Conservation (phyloP, 2,329 filamentous ascomycete species). For the Xylariaceae sp. region DNA sequence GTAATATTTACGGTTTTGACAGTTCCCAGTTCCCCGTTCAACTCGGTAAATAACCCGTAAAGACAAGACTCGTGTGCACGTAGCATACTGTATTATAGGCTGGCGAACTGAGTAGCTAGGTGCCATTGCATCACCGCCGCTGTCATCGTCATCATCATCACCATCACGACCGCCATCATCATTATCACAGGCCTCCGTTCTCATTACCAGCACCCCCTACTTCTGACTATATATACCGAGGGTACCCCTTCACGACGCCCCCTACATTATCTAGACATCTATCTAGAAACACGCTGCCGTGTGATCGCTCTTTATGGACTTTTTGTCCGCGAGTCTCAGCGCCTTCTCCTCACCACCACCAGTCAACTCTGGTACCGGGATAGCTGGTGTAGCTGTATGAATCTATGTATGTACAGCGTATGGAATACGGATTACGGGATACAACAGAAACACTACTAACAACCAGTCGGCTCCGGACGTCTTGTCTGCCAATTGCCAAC, state of each 20-base stretch:
- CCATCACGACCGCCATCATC: neutral
- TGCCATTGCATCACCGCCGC: slow-evolving; percentile 12
- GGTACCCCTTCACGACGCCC: too few relatives aligned
- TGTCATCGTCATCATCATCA: slow-evolving; percentile 6
- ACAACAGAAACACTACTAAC: too few relatives aligned
- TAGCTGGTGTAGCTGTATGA: neutral
- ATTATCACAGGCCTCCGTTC: neutral
- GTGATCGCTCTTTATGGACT: slow-evolving; percentile 8
- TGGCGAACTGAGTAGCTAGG: neutral
- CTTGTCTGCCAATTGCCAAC: slow-evolving; percentile 7
- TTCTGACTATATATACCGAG: neutral
- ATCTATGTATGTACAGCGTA: neutral
- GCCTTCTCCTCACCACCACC: neutral
- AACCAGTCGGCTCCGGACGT: neutral
- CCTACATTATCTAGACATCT: too few relatives aligned
- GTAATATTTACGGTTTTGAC: neutral
- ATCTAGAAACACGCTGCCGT: neutral
- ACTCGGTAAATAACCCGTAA: too few relatives aligned
- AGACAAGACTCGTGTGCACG: too few relatives aligned
- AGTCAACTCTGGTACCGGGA: neutral
- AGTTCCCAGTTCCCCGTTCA: too few relatives aligned
- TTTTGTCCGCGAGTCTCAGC: neutral
- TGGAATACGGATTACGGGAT: slow-evolving; percentile 2
- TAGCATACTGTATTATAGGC: neutral
- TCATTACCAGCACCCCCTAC: slow-evolving; percentile 6